phyloP scores from a whole-genome alignment of 306 rosid genomes.

The Abrus precatorius region DNA sequence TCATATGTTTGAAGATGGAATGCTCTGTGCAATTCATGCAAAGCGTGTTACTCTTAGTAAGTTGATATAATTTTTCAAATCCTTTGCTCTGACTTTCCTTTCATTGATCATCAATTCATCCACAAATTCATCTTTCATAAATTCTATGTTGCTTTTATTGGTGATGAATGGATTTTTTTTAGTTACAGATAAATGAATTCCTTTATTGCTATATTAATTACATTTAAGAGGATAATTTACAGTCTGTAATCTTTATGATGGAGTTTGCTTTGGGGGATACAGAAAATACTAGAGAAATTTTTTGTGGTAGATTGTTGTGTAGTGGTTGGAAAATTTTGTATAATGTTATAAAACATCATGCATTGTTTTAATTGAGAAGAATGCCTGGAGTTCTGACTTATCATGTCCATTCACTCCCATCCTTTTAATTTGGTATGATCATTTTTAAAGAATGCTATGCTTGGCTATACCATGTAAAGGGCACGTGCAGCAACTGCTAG shows the following conservation, averaged over 20 bases:
- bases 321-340: conserved; percentile 5
- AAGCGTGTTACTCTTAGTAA: conserved; percentile 93
- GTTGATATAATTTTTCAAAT: conserved; percentile 46
- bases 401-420: neutral
- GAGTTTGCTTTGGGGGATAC: neutral
- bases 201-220: conserved; percentile 12
- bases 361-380: conserved; percentile 28
- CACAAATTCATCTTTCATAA: neutral
- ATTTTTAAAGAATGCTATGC: conserved; percentile 6
- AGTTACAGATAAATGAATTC: conserved; percentile 11
- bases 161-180: conserved; percentile 29
- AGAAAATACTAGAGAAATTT: neutral
- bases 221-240: conserved; percentile 15
- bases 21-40: conserved; percentile 95
- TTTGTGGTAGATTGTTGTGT: neutral
- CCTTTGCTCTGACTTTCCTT: conserved; percentile 32
- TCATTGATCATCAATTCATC: conserved; percentile 9
- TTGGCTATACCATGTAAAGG: neutral
- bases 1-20: conserved; percentile 78
- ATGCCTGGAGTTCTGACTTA: neutral
- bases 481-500: neutral
- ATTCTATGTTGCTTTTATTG: conserved; percentile 41
- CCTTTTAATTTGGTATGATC: conserved; percentile 7
- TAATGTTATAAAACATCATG: neutral
- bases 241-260: conserved; percentile 6